Percentiles rank a stretch among this genome's conserved stretches.
Conservation (phyloP, 495 filamentous ascomycete genomes). For the Hypoxylon fuscum region DNA sequence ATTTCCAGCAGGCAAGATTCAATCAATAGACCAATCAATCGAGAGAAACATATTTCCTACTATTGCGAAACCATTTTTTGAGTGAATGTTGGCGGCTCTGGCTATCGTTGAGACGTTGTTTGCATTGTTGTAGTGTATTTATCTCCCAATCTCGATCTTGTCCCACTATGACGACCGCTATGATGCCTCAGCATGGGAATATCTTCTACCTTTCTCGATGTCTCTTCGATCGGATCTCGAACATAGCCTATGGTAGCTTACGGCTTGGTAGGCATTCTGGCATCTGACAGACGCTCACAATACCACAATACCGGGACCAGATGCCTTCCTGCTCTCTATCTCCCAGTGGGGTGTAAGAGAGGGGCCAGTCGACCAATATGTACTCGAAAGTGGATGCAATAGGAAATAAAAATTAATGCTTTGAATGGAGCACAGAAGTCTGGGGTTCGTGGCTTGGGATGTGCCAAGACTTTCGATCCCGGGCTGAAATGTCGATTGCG, state of each 20-base stretch:
- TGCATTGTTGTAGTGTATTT: slow-evolving; percentile 1
- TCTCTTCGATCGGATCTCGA: slow-evolving; percentile 30
- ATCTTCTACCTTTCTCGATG: neutral
- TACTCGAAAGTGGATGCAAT: slow-evolving; percentile 28
- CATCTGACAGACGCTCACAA: slow-evolving; percentile 31
- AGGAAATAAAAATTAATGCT: slow-evolving; percentile 28
- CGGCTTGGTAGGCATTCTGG: slow-evolving; percentile 8
- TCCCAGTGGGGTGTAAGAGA: slow-evolving; percentile 20
- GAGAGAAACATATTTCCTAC: no score
- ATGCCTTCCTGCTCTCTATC: slow-evolving; percentile 1
- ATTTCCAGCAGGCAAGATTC: slow-evolving; percentile 25
- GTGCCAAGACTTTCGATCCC: slow-evolving; percentile 44
- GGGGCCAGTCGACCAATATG: slow-evolving; percentile 22
- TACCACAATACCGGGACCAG: slow-evolving; percentile 32
- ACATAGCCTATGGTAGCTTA: slow-evolving; percentile 25
- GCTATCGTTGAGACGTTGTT: slow-evolving; percentile 3
- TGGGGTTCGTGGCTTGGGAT: slow-evolving; percentile 36
- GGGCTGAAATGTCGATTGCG: slow-evolving; percentile 46
- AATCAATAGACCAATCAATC: no score
- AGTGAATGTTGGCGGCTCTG: no score
- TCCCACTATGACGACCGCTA: slow-evolving; percentile 37
- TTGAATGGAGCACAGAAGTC: slow-evolving; percentile 30
- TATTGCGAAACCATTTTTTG: no score
- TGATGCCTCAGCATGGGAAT: slow-evolving; percentile 9
- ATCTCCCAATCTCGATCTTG: slow-evolving; percentile 38